These are phyloP conservation scores for Daphne laureola DNA, from an alignment of 441 rosid genomes.

Conservation along the genomic window DNA sequence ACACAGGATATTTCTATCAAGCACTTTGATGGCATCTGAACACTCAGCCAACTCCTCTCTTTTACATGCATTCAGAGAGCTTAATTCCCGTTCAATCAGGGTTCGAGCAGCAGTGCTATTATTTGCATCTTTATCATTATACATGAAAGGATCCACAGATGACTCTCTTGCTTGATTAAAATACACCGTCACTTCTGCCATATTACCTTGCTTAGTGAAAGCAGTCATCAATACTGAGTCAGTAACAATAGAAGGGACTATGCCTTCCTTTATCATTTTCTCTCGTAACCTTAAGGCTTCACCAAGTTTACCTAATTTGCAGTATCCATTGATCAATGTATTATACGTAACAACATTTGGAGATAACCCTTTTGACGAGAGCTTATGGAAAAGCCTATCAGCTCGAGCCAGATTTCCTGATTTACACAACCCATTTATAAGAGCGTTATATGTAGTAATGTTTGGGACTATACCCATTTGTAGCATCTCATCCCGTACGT, in stretches of 20 bases:
- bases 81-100: constrained; percentile 13
- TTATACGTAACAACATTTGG: constrained; percentile 55
- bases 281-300: constrained; percentile 47
- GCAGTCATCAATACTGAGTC: constrained; percentile 31
- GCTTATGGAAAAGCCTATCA: constrained; percentile 50
- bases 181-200: constrained; percentile 19
- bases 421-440: constrained; percentile 62
- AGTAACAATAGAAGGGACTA: constrained; percentile 30
- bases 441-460: constrained; percentile 56
- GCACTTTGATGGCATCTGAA: constrained; percentile 16
- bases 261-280: constrained; percentile 44
- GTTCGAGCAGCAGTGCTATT: constrained; percentile 22
- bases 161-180: constrained; percentile 27
- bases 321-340: constrained; percentile 43
- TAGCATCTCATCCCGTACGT: constrained; percentile 63
- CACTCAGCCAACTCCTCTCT: constrained; percentile 16
- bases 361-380: constrained; percentile 41
- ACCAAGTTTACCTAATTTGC: constrained; percentile 33
- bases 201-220: constrained; percentile 32
- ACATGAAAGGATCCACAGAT: constrained; percentile 19
- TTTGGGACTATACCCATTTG: constrained; percentile 45
- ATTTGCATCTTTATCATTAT: constrained; percentile 13
- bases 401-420: constrained; percentile 54
- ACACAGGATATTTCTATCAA: constrained; percentile 13
- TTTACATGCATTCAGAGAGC: constrained; percentile 13